A percentile compares a stretch with the other conserved stretches of the same genome.
These are phyloP conservation scores for Paraurostyla sp. DNA, from an alignment of 73 alveolate genomes.

Conservation along the genomic window DNA sequence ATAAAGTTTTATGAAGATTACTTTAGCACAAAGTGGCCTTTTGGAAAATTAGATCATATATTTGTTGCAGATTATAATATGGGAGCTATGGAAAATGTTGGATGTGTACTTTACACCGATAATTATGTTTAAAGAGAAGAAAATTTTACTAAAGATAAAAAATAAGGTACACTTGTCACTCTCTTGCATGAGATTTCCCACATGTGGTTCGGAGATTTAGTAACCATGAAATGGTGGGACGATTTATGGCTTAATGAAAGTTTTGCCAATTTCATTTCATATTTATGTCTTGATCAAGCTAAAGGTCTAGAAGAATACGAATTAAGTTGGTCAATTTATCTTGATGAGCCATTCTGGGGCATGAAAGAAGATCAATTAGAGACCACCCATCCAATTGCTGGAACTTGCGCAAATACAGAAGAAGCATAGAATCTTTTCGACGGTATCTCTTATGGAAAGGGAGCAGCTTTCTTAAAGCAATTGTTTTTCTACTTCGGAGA, in stretches of 20 bases:
- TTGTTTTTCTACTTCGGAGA: conserved; percentile 90
- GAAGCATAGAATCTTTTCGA: conserved; percentile 94
- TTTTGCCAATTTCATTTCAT: conserved; percentile 96
- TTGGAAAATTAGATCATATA: conserved; percentile 95
- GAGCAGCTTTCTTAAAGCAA: conserved; percentile 93
- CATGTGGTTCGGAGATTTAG: conserved; percentile 96
- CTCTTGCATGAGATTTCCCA: conserved; percentile 90
- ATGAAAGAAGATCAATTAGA: conserved; percentile 90
- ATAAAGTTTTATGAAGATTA: conserved; percentile 94
- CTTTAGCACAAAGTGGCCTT: conserved; percentile 94
- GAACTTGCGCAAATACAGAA: conserved; percentile 88
- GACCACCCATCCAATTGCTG: conserved; percentile 96
- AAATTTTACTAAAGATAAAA: conserved; percentile 43
- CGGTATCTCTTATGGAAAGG: conserved; percentile 97
- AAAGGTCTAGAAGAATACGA: conserved; percentile 75
- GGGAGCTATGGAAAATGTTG: conserved; percentile 99
- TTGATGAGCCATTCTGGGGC: conserved; percentile 91
- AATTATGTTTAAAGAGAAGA: conserved; percentile 62
- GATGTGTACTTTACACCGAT: conserved; percentile 87
- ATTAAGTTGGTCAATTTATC: conserved; percentile 85
- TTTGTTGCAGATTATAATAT: conserved; percentile 96
- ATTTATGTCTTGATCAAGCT: conserved; percentile 80
- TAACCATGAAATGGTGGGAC: conserved; percentile 99
- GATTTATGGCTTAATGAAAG: conserved; percentile 98
- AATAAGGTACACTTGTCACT: conserved; percentile 68